These are phyloP conservation scores for Cryptomeria japonica DNA, from an alignment of 75 land plant genomes.

Conservation along the genomic window DNA sequence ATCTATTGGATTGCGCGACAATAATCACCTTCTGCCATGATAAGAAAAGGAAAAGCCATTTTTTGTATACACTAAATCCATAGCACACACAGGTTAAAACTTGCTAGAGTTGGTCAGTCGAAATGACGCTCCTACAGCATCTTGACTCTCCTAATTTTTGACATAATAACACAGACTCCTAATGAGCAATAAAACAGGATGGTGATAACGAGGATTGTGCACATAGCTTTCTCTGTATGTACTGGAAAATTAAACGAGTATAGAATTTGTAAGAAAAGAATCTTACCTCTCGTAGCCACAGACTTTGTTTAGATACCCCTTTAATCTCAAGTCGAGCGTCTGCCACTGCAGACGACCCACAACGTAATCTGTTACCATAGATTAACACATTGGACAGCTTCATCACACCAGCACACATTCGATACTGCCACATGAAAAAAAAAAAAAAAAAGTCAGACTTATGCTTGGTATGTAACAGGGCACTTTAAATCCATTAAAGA, in stretches of 20 bases:
- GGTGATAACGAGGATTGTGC: not conserved
- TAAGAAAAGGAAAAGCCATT: not conserved
- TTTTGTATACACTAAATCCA: not conserved
- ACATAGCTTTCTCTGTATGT: not conserved
- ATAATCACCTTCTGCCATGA: not conserved
- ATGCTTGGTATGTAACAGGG: not conserved
- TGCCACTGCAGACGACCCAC: conserved; percentile 75
- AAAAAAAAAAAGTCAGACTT: not conserved
- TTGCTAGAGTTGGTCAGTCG: not conserved
- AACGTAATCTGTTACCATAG: conserved; percentile 80
- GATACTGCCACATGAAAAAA: conserved; percentile 54
- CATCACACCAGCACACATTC: conserved; percentile 91
- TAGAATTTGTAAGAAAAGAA: not conserved
- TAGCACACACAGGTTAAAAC: not conserved
- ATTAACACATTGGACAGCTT: conserved; percentile 74
- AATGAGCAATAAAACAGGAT: not conserved
- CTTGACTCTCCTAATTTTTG: not conserved
- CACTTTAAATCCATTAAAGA: not conserved
- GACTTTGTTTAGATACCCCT: conserved; percentile 6
- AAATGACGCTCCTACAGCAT: not conserved
- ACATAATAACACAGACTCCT: too few relatives aligned
- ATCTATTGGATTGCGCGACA: not conserved
- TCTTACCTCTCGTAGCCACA: conserved; percentile 64
- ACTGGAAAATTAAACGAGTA: not conserved
- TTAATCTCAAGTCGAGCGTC: conserved; percentile 50